These are phyloP conservation scores for Leptodermis oblonga DNA, from an alignment of 257 asterid species.

Conservation along the genomic window DNA sequence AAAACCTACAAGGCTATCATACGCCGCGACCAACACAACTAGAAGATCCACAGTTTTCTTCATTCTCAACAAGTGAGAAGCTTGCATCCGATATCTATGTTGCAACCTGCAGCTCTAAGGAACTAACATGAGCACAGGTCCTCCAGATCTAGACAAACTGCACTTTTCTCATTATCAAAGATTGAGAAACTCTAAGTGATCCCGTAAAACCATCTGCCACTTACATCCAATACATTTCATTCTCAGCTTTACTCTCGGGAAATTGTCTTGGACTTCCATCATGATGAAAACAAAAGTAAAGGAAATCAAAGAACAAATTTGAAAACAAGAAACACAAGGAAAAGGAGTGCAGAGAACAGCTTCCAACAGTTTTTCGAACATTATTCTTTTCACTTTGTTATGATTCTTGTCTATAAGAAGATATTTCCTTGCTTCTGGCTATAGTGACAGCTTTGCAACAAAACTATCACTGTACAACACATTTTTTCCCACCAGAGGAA, in stretches of 20 bases:
- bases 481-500: not conserved
- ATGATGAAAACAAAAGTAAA: not conserved
- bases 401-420: not conserved
- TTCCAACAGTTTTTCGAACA: not conserved
- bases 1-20: too few relatives aligned
- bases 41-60: not conserved
- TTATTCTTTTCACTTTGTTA: not conserved
- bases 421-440: not conserved
- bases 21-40: too few relatives aligned
- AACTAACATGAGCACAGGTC: too few relatives aligned
- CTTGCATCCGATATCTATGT: too few relatives aligned
- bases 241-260: not conserved
- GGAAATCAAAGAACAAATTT: not conserved
- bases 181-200: not conserved
- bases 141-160: not conserved
- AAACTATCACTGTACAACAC: not conserved
- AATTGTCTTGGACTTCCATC: not conserved
- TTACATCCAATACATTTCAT: not conserved
- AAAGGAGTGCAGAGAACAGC: not conserved
- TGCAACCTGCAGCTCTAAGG: too few relatives aligned
- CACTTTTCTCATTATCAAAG: not conserved
- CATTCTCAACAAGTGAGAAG: not conserved
- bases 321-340: not conserved
- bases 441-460: not conserved
- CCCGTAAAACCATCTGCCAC: not conserved